These are phyloP conservation scores for Iris macrosiphon DNA, from an alignment of 106 monocot species.

Conservation along the genomic window DNA sequence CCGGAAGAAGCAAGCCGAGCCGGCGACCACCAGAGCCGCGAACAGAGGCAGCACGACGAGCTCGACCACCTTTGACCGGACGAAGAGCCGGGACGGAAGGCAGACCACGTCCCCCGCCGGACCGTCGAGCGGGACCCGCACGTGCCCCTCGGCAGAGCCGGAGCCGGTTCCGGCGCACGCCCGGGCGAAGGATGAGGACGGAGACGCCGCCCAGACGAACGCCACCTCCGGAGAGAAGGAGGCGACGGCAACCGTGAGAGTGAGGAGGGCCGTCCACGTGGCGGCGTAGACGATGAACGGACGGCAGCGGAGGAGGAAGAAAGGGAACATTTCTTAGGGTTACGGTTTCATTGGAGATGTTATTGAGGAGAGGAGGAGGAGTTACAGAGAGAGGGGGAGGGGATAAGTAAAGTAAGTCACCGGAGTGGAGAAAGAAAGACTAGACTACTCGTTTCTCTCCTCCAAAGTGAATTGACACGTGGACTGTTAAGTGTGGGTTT, in stretches of 20 bases:
- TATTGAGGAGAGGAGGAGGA: no score
- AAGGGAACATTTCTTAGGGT: no score
- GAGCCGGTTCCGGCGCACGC: slow-evolving; percentile 14
- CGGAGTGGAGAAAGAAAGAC: no score
- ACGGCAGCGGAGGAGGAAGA: slow-evolving; percentile 22
- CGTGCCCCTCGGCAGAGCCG: slow-evolving; percentile 1
- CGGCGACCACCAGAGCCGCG: slow-evolving; percentile 59
- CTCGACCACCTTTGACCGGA: slow-evolving; percentile 35
- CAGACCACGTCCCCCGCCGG: slow-evolving; percentile 39
- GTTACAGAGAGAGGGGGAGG: no score
- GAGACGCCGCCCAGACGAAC: slow-evolving; percentile 51
- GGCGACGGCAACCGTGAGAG: slow-evolving; percentile 34
- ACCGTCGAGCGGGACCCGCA: slow-evolving; percentile 43
- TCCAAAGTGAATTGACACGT: no score
- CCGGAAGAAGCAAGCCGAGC: slow-evolving; percentile 37
- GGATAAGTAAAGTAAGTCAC: no score
- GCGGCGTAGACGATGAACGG: slow-evolving; percentile 42
- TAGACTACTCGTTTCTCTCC: no score
- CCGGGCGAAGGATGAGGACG: slow-evolving; percentile 32
- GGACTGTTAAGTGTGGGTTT: no score
- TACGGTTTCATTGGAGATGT: no score
- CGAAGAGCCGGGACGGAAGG: slow-evolving; percentile 49
- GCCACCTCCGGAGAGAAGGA: slow-evolving; percentile 61
- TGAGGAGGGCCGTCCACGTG: slow-evolving; percentile 48
- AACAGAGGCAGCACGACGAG: slow-evolving; percentile 62